Conservation (phyloP, 441 rosid species). For the Syzygium malaccense region DNA sequence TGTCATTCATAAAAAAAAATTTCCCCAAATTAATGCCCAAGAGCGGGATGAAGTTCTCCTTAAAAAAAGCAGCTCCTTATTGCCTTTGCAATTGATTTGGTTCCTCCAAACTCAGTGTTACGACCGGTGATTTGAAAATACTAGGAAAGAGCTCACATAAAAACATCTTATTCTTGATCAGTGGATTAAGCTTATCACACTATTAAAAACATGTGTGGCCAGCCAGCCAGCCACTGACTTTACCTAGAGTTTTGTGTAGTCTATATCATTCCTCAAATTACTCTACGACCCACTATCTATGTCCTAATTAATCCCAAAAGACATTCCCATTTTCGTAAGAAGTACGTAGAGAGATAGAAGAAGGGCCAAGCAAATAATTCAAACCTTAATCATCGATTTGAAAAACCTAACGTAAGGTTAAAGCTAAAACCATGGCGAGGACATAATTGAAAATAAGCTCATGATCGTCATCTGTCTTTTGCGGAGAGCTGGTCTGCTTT, state of each 20-base stretch:
- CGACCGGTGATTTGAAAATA: neutral
- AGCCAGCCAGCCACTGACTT: neutral
- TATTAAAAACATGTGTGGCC: neutral
- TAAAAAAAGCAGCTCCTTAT: neutral
- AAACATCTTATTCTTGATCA: neutral
- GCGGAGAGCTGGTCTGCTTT: neutral
- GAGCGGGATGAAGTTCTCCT: neutral
- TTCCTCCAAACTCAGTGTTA: neutral
- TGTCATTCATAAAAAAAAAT: fast-evolving
- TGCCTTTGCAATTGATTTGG: neutral
- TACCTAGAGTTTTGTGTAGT: neutral
- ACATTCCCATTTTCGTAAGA: neutral
- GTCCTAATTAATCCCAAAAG: neutral
- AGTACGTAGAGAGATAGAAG: neutral
- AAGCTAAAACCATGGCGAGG: neutral
- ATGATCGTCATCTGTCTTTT: neutral
- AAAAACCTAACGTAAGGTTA: neutral
- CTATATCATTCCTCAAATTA: neutral
- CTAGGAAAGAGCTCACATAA: neutral
- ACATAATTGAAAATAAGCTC: neutral
- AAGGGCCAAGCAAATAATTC: neutral
- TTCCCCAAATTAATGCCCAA: neutral
- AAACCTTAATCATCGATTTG: neutral
- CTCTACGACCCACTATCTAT: neutral
- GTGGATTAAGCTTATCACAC: neutral